Evolutionary conservation across 2,329 filamentous ascomycete species (phyloP), one percentile per base, ranked within the genome.

Genomic region (Diaporthe amygdali): DNA sequence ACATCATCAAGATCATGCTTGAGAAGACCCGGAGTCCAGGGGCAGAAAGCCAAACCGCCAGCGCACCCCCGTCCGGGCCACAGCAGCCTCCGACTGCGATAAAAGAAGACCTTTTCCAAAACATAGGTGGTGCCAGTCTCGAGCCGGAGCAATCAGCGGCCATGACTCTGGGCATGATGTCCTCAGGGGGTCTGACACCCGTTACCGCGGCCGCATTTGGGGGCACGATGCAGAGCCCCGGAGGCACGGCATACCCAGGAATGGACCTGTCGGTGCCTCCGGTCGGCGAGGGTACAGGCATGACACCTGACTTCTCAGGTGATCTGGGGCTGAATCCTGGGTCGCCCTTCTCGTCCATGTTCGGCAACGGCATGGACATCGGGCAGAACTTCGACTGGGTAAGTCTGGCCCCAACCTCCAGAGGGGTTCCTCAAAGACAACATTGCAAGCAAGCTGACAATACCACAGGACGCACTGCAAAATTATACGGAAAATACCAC

Each of bases 1-100:
- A 90, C 51, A 88, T 96, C 30, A 85, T 98, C n/a, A 91, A 91
- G 27, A 91, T 98, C 66, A 95, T 98, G 89, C 83, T 98, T 54
- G 87, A 91, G 39, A 96, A 96, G 80, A 86, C 98, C 68, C 91
- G 88, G 76, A 84, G 82, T 69, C 84, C 87, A 12, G 80, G 79
- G 27, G 71, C 74, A 12, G 69, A 49, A n/a, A 37, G 51, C 8
- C 47, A 59, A 34, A 27, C 63, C 27, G 32, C 37, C 61, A 70
- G n/a, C 44, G 73, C 12, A 41, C 54, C 72, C 51, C 69, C 64
- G 54, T 39, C 72, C 30, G 46, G 66, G 56, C 51, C 22, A 54
- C 72, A 75, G n/a, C 39, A 32, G 7, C 70, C 69, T 37, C 71
- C 74, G 27, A 73, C 73, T 47, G 39, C 74, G 7, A 71, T 66